Evolutionary conservation across 2,329 filamentous ascomycete genomes (phyloP).

Genomic region (Byssothecium circinans): DNA sequence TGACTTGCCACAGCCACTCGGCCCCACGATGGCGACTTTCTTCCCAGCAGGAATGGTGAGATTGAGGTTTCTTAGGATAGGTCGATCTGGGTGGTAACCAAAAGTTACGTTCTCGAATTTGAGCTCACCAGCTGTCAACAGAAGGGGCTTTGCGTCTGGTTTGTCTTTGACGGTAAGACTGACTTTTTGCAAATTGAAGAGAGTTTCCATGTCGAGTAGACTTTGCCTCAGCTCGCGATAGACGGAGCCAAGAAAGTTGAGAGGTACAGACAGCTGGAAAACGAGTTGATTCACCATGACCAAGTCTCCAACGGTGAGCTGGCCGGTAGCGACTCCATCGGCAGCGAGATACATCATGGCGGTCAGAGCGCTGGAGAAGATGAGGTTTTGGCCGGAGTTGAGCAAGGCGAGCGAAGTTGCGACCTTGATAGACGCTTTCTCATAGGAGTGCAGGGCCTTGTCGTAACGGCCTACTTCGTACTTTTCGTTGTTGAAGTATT

Average conservation of each 20-base stretch:
- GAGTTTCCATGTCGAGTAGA: slow-evolving; percentile 94
- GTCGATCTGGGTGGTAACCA: slow-evolving; percentile 83
- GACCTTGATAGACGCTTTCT: slow-evolving; percentile 94
- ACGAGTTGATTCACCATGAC: slow-evolving; percentile 99
- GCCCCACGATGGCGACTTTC: slow-evolving; percentile 93
- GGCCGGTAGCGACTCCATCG: slow-evolving; percentile 79
- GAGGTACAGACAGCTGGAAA: slow-evolving; percentile 92
- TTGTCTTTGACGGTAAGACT: slow-evolving; percentile 83
- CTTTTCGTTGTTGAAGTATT: slow-evolving; percentile 99
- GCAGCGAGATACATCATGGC: slow-evolving; percentile 98
- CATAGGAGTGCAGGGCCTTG: slow-evolving; percentile 79
- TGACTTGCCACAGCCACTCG: slow-evolving; percentile 94
- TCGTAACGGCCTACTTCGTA: slow-evolving; percentile 93
- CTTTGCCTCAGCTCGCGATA: slow-evolving; percentile 95
- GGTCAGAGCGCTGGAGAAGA: slow-evolving; percentile 91
- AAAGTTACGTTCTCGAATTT: slow-evolving; percentile 94
- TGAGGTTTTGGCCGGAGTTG: slow-evolving; percentile 94
- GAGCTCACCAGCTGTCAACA: slow-evolving; percentile 82
- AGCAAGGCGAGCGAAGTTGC: slow-evolving; percentile 90
- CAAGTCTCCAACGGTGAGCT: slow-evolving; percentile 87
- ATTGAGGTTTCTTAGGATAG: slow-evolving; percentile 80
- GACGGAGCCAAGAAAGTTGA: slow-evolving; percentile 97
- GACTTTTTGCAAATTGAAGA: slow-evolving; percentile 97
- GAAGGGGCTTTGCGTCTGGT: slow-evolving; percentile 71
- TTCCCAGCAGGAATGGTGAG: slow-evolving; percentile 93